Conservation (phyloP, 805 yeast species). For the Cyberlindnera saturnus region DNA sequence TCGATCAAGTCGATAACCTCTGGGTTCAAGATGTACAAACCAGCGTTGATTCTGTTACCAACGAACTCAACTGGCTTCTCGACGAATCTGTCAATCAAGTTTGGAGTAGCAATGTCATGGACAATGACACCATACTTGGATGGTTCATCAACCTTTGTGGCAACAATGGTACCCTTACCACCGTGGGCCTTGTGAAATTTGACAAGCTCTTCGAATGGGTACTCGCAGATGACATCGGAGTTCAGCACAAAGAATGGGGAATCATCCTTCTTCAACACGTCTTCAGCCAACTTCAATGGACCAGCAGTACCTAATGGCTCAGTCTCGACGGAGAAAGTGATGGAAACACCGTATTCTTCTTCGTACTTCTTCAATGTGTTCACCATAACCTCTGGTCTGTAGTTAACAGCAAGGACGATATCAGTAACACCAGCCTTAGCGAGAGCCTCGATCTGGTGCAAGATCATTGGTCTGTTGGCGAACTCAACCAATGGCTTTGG, state of each 20-base stretch:
- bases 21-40: conserved; percentile 97
- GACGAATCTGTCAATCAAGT: conserved; percentile 96
- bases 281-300: conserved; percentile 95
- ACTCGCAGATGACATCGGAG: conserved; percentile 98
- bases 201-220: conserved; percentile 91
- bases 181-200: conserved; percentile 94
- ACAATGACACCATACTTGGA: conserved; percentile 99
- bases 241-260: conserved; percentile 96
- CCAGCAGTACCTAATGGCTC: conserved; percentile 99
- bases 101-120: conserved; percentile 90
- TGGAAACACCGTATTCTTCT: conserved; percentile 86
- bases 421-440: conserved; percentile 99
- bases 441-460: conserved; percentile 96
- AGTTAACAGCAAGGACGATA: conserved; percentile 96
- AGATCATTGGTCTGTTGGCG: conserved; percentile 98
- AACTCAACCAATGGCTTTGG: conserved; percentile 98
- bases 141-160: conserved; percentile 99
- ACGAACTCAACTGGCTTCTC: conserved; percentile 99
- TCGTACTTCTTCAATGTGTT: conserved; percentile 91
- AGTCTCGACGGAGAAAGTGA: conserved; percentile 96
- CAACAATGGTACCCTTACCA: conserved; percentile 97
- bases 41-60: conserved; percentile 99
- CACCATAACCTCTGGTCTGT: conserved; percentile 99
- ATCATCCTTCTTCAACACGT: conserved; percentile 87
- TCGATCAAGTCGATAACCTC: conserved; percentile 94